Base-by-base conservation (phyloP, 2,329 filamentous ascomycete genomes). In the Fusarium beomiforme region DNA sequence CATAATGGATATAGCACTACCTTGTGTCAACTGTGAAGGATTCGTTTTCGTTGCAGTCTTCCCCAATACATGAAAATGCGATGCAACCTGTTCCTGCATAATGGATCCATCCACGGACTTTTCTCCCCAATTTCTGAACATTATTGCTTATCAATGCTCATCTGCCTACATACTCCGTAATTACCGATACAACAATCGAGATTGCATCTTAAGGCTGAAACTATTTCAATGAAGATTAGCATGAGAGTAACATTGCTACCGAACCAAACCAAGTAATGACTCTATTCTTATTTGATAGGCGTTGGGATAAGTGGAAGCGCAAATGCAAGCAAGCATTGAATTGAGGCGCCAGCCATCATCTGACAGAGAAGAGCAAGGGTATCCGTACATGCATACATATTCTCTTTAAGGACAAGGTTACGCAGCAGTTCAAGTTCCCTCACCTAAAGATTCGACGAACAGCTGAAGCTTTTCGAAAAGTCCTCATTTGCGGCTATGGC, bases 131-230 rank as follows among this genome's bases (percentile, higher is more conserved):
- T 55, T 43, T 37, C n/a, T 31, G 29, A 44, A 29, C 33, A 23
- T 23, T 24, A 26, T 49, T 69, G 49, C 60, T 64, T 46, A 37
- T 42, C 58, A 44, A 41, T 51, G 36, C 44, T 44, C 46, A 44
- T 53, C 59, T 60, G n/a, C 24, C 36, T 37, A 47, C 24, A 31
- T 37, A 47, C 39, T 66, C 61, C 49, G 54, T 61, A 61, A 67
- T 66, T 42, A 60, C 49, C 31, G 36, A 56, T 29, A 43, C 6
- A 42, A 44, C 55, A 72, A 71, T 71, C 68, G 64, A 71, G 59
- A 69, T 69, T 72, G 14, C 16, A 63, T 63, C 29, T 57, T 34
- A 63, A 70, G 65, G 69, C 57, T 72, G 69, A 71, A 72, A 72
- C 60, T 56, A 63, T 31, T 53, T 31, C 50, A 51, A 59, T 49